Percentiles rank a stretch among this genome's conserved stretches.
Conservation (phyloP, 345 rosid genomes). For the Viola odorata region DNA sequence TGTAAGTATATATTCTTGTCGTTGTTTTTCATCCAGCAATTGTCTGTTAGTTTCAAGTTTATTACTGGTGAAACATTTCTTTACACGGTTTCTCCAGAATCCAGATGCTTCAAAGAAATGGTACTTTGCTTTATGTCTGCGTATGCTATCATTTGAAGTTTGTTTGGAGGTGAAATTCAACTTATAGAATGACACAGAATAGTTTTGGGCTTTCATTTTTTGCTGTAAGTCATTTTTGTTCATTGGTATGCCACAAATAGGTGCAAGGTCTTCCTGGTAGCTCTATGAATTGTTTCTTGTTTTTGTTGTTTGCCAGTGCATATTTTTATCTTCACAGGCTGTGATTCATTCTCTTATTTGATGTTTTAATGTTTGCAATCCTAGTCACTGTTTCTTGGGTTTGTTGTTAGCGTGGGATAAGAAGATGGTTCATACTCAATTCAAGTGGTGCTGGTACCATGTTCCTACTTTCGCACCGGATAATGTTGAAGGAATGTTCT, state of each 20-base stretch:
- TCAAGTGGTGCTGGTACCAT: constrained; percentile 87
- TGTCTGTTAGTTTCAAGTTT: neutral
- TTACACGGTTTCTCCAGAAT: neutral
- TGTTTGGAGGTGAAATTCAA: too few species aligned
- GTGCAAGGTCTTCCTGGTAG: neutral
- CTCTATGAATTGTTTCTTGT: neutral
- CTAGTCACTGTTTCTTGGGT: neutral
- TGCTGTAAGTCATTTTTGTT: too few species aligned
- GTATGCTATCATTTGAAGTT: too few species aligned
- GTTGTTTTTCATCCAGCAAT: too few species aligned
- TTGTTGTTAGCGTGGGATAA: constrained; percentile 86
- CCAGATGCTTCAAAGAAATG: too few species aligned
- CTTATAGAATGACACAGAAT: too few species aligned
- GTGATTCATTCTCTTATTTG: neutral
- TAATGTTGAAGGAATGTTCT: constrained; percentile 72
- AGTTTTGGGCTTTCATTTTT: too few species aligned
- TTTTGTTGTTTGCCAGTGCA: neutral
- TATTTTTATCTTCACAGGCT: neutral
- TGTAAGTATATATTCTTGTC: constrained; percentile 39
- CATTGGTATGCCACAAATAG: too few species aligned
- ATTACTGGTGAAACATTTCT: neutral
- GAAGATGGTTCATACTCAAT: constrained; percentile 91
- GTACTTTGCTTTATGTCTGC: neutral
- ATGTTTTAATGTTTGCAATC: neutral
- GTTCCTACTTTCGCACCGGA: constrained; percentile 85